Percentiles rank a stretch among this genome's conserved stretches.
These are phyloP conservation scores for Aspergillus costaricaensis DNA, from an alignment of 2,329 filamentous ascomycete species.

Conservation along the genomic window DNA sequence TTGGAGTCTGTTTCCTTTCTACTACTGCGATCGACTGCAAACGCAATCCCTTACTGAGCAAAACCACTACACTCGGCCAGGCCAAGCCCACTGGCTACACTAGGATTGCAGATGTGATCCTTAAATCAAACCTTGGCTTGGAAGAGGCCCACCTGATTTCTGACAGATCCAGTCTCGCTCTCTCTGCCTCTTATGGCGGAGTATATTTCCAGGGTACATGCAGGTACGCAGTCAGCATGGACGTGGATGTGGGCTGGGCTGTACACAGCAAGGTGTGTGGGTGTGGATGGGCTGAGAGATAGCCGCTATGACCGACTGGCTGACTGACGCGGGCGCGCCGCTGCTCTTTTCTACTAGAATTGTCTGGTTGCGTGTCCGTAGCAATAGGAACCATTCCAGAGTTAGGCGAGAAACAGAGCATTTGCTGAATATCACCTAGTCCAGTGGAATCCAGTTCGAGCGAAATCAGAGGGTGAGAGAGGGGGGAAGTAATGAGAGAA, in stretches of 20 bases:
- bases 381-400: background rate
- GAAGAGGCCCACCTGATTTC: constrained; percentile 20
- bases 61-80: constrained; percentile 16
- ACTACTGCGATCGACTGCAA: constrained; percentile 4
- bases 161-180: constrained; percentile 20
- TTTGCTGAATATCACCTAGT: constrained; percentile 13
- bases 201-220: constrained; percentile 6
- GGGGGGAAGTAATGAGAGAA: no score
- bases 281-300: background rate
- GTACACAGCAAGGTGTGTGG: background rate
- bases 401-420: background rate
- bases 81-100: constrained; percentile 34
- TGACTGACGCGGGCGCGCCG: background rate
- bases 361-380: background rate
- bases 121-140: constrained; percentile 42
- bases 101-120: constrained; percentile 36
- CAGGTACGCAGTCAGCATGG: background rate
- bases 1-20: constrained; percentile 1
- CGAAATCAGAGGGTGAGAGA: background rate
- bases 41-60: constrained; percentile 19
- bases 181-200: background rate
- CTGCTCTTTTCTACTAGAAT: background rate
- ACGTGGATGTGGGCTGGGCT: background rate
- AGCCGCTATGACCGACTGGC: background rate
- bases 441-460: background rate